These are phyloP conservation scores for Fomitopsis serialis DNA, from an alignment of 768 basidiomycete species.

Conservation along the genomic window DNA sequence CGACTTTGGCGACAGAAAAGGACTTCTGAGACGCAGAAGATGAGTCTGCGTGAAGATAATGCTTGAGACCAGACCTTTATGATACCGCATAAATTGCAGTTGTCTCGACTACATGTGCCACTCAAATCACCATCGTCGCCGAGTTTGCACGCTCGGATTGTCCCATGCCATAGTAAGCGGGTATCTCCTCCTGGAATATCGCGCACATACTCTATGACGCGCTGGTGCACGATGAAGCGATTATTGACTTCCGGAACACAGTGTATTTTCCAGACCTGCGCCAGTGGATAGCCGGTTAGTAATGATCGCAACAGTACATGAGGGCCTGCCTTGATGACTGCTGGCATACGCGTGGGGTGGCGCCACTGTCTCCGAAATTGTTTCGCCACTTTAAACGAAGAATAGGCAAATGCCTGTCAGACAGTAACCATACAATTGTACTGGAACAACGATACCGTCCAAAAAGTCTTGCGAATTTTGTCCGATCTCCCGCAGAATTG, in stretches of 20 bases:
- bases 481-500: too few relatives aligned
- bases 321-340: conserved; percentile 9
- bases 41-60: too few relatives aligned
- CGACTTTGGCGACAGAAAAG: conserved; percentile 12
- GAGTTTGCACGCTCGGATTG: conserved; percentile 15
- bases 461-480: too few relatives aligned
- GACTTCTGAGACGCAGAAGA: not conserved
- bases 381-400: conserved; percentile 7
- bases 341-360: conserved; percentile 12
- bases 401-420: not conserved
- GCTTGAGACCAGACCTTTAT: conserved; percentile 6
- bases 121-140: conserved; percentile 13
- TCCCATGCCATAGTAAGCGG: conserved; percentile 23
- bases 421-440: too few relatives aligned
- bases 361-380: conserved; percentile 17
- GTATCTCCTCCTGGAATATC: conserved; percentile 16
- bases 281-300: not conserved
- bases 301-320: not conserved
- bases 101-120: conserved; percentile 6
- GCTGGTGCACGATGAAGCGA: too few relatives aligned
- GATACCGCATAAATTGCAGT: conserved; percentile 20
- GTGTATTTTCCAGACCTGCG: conserved; percentile 21
- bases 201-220: too few relatives aligned
- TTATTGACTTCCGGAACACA: not conserved
- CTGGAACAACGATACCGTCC: too few relatives aligned